These are phyloP conservation scores for Striga asiatica DNA, from an alignment of 257 asterid species.

Conservation along the genomic window DNA sequence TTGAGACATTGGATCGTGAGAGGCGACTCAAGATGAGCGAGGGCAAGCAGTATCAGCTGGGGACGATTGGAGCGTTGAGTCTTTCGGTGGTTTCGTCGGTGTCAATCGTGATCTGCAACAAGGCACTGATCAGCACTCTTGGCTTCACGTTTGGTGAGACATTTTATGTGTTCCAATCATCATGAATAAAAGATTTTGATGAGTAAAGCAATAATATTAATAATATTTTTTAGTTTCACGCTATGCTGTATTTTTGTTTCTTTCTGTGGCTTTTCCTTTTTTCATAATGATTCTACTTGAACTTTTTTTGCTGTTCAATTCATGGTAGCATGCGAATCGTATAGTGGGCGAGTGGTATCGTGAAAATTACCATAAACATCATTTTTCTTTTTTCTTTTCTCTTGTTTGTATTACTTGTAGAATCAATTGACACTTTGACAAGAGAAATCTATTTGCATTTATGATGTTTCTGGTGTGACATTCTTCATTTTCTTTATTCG, in stretches of 20 bases:
- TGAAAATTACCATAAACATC: neutral
- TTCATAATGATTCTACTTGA: neutral
- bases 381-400: too few relatives aligned
- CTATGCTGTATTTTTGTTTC: neutral
- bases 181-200: neutral
- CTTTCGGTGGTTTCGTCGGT: slow-evolving; percentile 48
- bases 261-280: neutral
- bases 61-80: slow-evolving; percentile 42
- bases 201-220: neutral
- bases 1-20: slow-evolving; percentile 22
- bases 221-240: neutral
- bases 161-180: neutral
- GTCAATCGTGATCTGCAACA: slow-evolving; percentile 44
- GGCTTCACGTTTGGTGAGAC: slow-evolving; percentile 41
- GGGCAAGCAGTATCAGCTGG: slow-evolving; percentile 38
- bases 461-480: neutral
- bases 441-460: neutral
- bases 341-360: neutral
- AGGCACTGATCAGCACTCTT: slow-evolving; percentile 45
- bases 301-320: neutral
- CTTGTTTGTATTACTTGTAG: neutral
- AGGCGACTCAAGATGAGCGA: slow-evolving; percentile 30
- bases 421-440: neutral
- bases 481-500: too few relatives aligned
- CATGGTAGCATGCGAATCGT: neutral